These are phyloP conservation scores for Inga oerstediana DNA, from an alignment of 306 rosid genomes.

Conservation along the genomic window DNA sequence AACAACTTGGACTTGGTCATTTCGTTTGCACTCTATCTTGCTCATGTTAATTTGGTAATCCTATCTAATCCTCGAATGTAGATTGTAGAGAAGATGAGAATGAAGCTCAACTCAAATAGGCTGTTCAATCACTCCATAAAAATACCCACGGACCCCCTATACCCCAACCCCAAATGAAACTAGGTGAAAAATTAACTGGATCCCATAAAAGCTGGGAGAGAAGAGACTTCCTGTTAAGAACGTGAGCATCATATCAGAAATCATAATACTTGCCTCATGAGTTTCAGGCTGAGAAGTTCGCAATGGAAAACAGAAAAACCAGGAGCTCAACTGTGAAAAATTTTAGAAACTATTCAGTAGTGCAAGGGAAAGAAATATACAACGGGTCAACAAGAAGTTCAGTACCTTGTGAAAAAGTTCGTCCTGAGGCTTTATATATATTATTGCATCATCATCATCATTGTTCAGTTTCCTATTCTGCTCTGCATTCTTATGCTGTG, in stretches of 20 bases:
- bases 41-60: not conserved
- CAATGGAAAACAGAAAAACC: constrained; percentile 77
- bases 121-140: not conserved
- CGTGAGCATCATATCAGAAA: not conserved
- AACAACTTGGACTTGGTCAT: not conserved
- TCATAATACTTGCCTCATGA: constrained; percentile 61
- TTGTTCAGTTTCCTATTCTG: constrained; percentile 41
- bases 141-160: not conserved
- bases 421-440: constrained; percentile 81
- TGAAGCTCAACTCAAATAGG: not conserved
- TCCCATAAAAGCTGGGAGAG: not conserved
- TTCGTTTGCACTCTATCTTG: not conserved
- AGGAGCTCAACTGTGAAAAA: constrained; percentile 66
- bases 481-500: constrained; percentile 55
- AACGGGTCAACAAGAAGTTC: not conserved
- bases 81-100: not conserved
- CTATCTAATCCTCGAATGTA: constrained; percentile 2
- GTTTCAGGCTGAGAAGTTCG: constrained; percentile 50
- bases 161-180: not conserved
- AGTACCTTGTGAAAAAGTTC: constrained; percentile 81
- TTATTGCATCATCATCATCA: constrained; percentile 45
- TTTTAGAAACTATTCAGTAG: constrained; percentile 37
- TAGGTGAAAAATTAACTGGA: not conserved
- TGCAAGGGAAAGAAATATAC: constrained; percentile 3
- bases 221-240: constrained; percentile 2